Evolutionary conservation across 2,329 filamentous ascomycete genomes (phyloP).

Genomic region (Diaporthe ilicicola): DNA sequence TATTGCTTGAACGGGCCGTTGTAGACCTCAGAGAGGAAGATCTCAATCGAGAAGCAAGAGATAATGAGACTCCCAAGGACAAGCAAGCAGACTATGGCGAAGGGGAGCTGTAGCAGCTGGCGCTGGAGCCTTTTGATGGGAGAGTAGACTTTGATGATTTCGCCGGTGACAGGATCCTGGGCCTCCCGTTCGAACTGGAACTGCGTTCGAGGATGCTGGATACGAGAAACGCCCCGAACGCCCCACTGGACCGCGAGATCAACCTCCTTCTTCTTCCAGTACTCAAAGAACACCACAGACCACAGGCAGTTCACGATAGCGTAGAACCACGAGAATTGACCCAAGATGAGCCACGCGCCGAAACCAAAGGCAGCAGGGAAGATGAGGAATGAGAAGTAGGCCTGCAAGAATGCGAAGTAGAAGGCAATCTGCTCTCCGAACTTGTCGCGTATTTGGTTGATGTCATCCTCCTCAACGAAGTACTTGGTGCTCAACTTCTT

Average conservation of each 20-base stretch:
- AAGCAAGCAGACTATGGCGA: constrained; percentile 76
- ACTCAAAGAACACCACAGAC: constrained; percentile 90
- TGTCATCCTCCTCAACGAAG: constrained; percentile 68
- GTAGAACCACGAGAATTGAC: constrained; percentile 84
- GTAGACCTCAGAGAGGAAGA: constrained; percentile 96
- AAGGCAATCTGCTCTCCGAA: constrained; percentile 89
- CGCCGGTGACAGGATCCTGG: constrained; percentile 83
- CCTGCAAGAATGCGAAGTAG: constrained; percentile 94
- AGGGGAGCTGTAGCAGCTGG: constrained; percentile 85
- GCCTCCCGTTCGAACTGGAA: constrained; percentile 82
- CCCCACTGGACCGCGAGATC: constrained; percentile 90
- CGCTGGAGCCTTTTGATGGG: constrained; percentile 77
- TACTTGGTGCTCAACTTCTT: constrained; percentile 78
- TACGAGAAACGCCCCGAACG: constrained; percentile 82
- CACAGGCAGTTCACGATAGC: constrained; percentile 83
- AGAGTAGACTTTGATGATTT: constrained; percentile 79
- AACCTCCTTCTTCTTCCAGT: constrained; percentile 92
- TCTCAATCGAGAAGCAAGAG: constrained; percentile 89
- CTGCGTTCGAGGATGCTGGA: constrained; percentile 79
- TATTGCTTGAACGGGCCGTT: constrained; percentile 86
- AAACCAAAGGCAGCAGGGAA: constrained; percentile 83
- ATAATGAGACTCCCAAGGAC: constrained; percentile 85
- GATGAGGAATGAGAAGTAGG: constrained; percentile 87
- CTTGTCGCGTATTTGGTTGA: constrained; percentile 78
- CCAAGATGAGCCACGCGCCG: constrained; percentile 81